Evolutionary conservation across 1,284 basidiomycete genomes (phyloP), one percentile per base, ranked within the genome.

Genomic region (Pyrrhoderma noxium): DNA sequence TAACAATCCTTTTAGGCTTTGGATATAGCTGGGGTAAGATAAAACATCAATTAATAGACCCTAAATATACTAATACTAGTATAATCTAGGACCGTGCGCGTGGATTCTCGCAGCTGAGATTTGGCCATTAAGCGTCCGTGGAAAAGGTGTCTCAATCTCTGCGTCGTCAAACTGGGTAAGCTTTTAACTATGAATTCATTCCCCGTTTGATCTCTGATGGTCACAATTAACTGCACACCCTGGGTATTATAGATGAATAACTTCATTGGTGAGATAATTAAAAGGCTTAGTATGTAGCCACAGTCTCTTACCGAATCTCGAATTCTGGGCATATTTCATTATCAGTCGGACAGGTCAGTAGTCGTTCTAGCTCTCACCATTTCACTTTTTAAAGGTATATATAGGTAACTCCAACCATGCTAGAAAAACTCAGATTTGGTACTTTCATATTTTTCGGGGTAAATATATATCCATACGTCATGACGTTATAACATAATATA

Each of bases 371-470:
- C n/a, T n/a, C n/a, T n/a, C n/a, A n/a, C n/a, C n/a, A n/a, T n/a
- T n/a, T n/a, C n/a, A n/a, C n/a, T n/a, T n/a, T n/a, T n/a, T n/a
- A n/a, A n/a, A n/a, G n/a, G n/a, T n/a, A n/a, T n/a, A n/a, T 43
- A 19, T 64, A 80, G 67, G 80, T 84, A 8, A 85, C 82, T 3
- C 82, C 82, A 1, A 72, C 75, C 0, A 85, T 85, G 82, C 62
- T 80, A 52, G 56, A 63, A 13, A 67, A 82, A 42, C 65, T 84
- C 22, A 65, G 71, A 18, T 84, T 76, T 58, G 81, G 80, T 7
- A 85, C 82, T 0, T 85, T 85, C 58, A 68, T 85, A 38, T 82
- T 84, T 68, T 84, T 84, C 59, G 81, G 81, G 34, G 76, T 81
- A 64, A 54, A 40, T 16, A 5, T 22, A 40, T 14, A 7, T 40